Evolutionary conservation across 768 basidiomycete genomes (phyloP).

Genomic region (Psilocybe cubensis): DNA sequence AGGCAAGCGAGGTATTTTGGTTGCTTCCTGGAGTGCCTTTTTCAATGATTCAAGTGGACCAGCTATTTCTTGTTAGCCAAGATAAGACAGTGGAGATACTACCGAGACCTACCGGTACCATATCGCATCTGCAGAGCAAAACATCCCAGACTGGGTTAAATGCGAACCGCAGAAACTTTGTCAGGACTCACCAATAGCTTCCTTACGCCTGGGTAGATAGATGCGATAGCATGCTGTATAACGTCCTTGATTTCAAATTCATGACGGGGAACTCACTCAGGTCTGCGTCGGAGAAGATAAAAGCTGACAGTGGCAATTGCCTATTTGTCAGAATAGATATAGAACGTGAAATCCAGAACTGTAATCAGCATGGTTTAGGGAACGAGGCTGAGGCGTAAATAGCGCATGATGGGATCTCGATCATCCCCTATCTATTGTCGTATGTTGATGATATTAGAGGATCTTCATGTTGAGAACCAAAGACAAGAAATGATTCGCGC

Average conservation of each 20-base stretch:
- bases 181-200: too few relatives aligned
- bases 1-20: not conserved
- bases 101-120: too few relatives aligned
- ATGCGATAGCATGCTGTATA: not conserved
- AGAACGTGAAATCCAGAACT: not conserved
- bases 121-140: too few relatives aligned
- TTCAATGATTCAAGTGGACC: too few relatives aligned
- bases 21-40: too few relatives aligned
- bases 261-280: not conserved
- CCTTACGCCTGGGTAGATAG: not conserved
- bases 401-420: not conserved
- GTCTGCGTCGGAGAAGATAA: not conserved
- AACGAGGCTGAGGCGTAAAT: not conserved
- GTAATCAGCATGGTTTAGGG: not conserved
- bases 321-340: not conserved
- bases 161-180: not conserved
- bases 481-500: not conserved
- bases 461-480: not conserved
- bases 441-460: not conserved
- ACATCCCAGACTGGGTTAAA: too few relatives aligned
- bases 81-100: too few relatives aligned
- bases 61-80: too few relatives aligned
- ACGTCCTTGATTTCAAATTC: not conserved
- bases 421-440: not conserved
- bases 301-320: not conserved